Evolutionary conservation across 2,329 filamentous ascomycete species (phyloP).

Genomic region (Epichloe sp.): DNA sequence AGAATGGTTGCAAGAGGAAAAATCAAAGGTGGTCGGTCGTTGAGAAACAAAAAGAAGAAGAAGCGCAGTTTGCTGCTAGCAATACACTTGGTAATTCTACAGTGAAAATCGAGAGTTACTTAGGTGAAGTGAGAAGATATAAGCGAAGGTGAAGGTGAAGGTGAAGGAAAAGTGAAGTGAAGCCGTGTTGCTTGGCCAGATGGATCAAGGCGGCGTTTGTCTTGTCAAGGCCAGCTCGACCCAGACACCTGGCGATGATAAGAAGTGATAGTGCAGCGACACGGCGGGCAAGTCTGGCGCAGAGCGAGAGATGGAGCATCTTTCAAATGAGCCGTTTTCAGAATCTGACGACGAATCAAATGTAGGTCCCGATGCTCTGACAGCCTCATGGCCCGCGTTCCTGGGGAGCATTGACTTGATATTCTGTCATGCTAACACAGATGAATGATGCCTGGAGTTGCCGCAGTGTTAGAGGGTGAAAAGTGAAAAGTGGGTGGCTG

Average conservation of each 20-base stretch:
- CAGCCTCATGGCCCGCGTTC: neutral
- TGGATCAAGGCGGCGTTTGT: neutral
- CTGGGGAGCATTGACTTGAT: neutral
- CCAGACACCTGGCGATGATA: conserved; percentile 16
- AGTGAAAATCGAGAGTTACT: neutral
- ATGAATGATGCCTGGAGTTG: conserved; percentile 1
- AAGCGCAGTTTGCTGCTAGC: neutral
- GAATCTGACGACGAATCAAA: too few relatives aligned
- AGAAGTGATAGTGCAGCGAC: conserved; percentile 11
- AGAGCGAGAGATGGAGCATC: too few relatives aligned
- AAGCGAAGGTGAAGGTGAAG: neutral
- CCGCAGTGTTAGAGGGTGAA: neutral
- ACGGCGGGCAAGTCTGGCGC: neutral
- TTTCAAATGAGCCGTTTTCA: neutral
- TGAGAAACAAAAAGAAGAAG: neutral
- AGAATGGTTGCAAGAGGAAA: neutral
- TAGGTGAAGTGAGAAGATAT: neutral
- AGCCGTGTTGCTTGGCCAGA: neutral
- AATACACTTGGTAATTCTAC: neutral
- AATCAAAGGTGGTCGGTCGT: neutral
- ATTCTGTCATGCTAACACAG: neutral
- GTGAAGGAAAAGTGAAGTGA: neutral
- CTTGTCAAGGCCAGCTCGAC: conserved; percentile 9
- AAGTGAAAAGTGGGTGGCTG: conserved; percentile 1
- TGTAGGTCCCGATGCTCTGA: neutral